These are phyloP conservation scores for Casuarina glauca DNA, from an alignment of 306 rosid species.

Conservation along the genomic window DNA sequence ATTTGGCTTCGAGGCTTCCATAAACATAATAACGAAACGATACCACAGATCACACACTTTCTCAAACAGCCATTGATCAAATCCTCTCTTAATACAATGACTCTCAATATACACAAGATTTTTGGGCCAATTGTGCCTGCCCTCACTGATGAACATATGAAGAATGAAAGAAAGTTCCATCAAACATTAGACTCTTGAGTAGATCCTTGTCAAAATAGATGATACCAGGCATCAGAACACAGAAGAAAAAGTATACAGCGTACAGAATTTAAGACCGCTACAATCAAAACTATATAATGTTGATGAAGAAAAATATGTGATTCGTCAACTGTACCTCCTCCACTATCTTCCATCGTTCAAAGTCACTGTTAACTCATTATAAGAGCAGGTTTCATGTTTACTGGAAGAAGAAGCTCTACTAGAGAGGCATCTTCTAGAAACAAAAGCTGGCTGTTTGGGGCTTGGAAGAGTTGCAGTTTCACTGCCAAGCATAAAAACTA, in stretches of 20 bases:
- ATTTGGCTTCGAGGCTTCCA: no score
- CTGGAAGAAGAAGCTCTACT: slow-evolving; percentile 67
- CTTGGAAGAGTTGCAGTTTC: slow-evolving; percentile 56
- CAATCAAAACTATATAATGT: not conserved
- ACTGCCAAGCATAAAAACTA: slow-evolving; percentile 66
- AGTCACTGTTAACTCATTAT: slow-evolving; percentile 71
- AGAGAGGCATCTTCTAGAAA: slow-evolving; percentile 65
- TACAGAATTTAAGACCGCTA: not conserved
- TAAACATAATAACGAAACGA: no score
- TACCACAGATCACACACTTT: no score
- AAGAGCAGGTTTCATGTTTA: slow-evolving; percentile 63
- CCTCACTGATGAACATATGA: not conserved
- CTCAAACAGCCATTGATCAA: no score
- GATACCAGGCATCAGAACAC: not conserved
- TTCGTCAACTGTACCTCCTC: not conserved
- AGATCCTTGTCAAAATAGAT: not conserved
- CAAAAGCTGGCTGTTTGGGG: slow-evolving; percentile 70
- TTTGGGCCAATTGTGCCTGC: no score
- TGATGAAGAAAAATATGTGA: not conserved
- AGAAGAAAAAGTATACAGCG: not conserved
- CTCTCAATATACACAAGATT: no score
- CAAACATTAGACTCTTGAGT: not conserved
- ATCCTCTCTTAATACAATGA: no score
- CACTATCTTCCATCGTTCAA: slow-evolving; percentile 61
- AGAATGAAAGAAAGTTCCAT: not conserved